phyloP scores from a whole-genome alignment of 78 protist genomes.

The Fonticula alba region DNA sequence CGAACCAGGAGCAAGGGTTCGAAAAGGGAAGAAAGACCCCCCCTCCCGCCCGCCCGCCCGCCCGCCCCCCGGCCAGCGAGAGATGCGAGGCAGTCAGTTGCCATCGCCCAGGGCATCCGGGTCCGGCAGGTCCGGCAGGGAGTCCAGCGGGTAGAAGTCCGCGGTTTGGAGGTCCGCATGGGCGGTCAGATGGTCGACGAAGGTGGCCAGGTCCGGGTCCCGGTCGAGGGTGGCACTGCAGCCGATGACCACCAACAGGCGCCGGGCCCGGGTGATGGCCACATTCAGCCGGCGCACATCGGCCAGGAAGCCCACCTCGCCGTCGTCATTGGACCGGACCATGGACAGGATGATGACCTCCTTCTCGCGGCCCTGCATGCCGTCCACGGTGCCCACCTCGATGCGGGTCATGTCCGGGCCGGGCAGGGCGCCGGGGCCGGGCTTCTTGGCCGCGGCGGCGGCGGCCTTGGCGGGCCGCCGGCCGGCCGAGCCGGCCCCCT shows the following conservation, averaged over 20 bases:
- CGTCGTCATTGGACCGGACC: slow-evolving; percentile 28
- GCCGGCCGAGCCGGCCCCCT: background rate
- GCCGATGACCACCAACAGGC: background rate
- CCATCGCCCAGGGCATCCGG: too few relatives aligned
- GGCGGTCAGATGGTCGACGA: background rate
- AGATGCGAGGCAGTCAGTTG: too few relatives aligned
- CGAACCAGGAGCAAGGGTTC: too few relatives aligned
- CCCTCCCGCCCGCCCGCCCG: too few relatives aligned
- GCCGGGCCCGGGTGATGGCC: slow-evolving; percentile 46
- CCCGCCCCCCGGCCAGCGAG: too few relatives aligned
- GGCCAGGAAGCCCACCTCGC: slow-evolving; percentile 42
- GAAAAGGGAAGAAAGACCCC: too few relatives aligned
- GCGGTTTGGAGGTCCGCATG: too few relatives aligned
- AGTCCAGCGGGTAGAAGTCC: too few relatives aligned
- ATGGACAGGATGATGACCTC: slow-evolving; percentile 37
- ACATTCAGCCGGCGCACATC: slow-evolving; percentile 51
- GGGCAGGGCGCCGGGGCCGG: too few relatives aligned
- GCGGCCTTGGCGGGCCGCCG: background rate
- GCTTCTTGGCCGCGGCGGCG: background rate
- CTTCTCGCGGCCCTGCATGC: slow-evolving; percentile 59
- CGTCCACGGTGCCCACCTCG: slow-evolving; percentile 50
- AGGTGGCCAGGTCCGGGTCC: background rate
- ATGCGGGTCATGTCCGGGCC: too few relatives aligned
- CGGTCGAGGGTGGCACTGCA: background rate
- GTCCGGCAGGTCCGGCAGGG: too few relatives aligned